Base-by-base conservation (phyloP, 2,329 filamentous ascomycete species). In the Onygena corvina region DNA sequence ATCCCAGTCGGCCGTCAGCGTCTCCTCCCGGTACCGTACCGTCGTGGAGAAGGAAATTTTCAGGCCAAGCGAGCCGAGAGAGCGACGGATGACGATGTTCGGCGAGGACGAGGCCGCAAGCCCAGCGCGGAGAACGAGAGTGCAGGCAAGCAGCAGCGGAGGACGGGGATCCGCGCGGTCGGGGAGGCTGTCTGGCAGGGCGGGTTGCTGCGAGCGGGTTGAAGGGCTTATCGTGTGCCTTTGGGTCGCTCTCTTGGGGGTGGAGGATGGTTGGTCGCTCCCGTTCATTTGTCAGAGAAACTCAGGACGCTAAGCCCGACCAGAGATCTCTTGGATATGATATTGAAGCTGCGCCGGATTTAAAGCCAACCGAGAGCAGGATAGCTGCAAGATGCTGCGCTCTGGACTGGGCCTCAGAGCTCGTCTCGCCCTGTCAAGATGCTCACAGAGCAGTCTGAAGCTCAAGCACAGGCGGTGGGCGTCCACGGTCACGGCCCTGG, bases 401-500 rank as follows among this genome's bases (percentile, higher is more conserved):
- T 42, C 38, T 16, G 38, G 38, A 16, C 30, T 46, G 30, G 42
- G 25, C 42, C 33, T 46, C 27, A 46, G 21, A 21, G 42, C 42
- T 30, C 27, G 25, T n/a, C n/a, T 25, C 12, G 20, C 38, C 20
- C 9, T 29, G 38, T 42, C 38, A 23, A 42, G 38, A 27, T 23
- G 27, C 27, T 4, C 38, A 14, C 38, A 25, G n/a, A 42, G 14
- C 20, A 14, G 21, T 23, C 21, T 42, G 12, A n/a, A 23, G 18
- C 4, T 42, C 3, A 40, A n/a, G 35, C 18, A 40, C 35, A 27
- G n/a, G 20, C 52, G 64, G 50, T 47, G 56, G 21, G 63, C 64
- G 21, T 67, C 79, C 58, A 83, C 85, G 46, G 79, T 90, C 42
- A 87, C 86, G 14, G 83, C 87, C 62, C 73, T 92, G 55, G 76